Evolutionary conservation across 2,329 filamentous ascomycete species (phyloP).

Genomic region (Colletotrichum chlorophyti): DNA sequence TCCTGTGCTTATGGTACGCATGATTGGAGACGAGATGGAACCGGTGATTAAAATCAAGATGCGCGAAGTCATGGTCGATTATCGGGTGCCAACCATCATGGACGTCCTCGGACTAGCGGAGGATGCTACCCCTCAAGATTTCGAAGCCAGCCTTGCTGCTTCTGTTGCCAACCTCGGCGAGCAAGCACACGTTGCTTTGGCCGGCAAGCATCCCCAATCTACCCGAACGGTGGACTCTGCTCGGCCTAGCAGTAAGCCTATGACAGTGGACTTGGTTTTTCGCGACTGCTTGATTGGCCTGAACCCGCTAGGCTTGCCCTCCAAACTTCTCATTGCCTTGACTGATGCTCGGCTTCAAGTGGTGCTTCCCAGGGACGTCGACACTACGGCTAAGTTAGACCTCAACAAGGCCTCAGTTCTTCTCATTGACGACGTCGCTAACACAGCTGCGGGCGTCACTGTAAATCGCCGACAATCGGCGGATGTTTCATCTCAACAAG

Average conservation of each 20-base stretch:
- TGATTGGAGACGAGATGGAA: conserved; percentile 94
- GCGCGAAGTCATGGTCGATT: conserved; percentile 85
- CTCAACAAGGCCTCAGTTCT: conserved; percentile 84
- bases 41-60: conserved; percentile 88
- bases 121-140: conserved; percentile 72
- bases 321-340: conserved; percentile 80
- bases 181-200: conserved; percentile 59
- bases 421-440: conserved; percentile 75
- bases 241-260: conserved; percentile 54
- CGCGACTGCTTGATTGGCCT: conserved; percentile 84
- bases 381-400: conserved; percentile 69
- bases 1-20: conserved; percentile 80
- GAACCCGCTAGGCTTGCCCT: conserved; percentile 77
- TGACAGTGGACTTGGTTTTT: conserved; percentile 76
- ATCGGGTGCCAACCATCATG: conserved; percentile 83
- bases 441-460: conserved; percentile 18
- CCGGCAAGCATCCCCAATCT: conserved; percentile 24
- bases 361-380: conserved; percentile 68
- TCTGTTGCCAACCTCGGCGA: conserved; percentile 82
- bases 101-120: conserved; percentile 76
- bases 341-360: conserved; percentile 79
- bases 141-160: conserved; percentile 77
- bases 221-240: conserved; percentile 15
- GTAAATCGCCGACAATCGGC: conserved; percentile 37
- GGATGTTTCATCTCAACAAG: conserved; percentile 54